Base-by-base conservation (phyloP, 805 yeast genomes). In the Metschnikowia gruessii region DNA sequence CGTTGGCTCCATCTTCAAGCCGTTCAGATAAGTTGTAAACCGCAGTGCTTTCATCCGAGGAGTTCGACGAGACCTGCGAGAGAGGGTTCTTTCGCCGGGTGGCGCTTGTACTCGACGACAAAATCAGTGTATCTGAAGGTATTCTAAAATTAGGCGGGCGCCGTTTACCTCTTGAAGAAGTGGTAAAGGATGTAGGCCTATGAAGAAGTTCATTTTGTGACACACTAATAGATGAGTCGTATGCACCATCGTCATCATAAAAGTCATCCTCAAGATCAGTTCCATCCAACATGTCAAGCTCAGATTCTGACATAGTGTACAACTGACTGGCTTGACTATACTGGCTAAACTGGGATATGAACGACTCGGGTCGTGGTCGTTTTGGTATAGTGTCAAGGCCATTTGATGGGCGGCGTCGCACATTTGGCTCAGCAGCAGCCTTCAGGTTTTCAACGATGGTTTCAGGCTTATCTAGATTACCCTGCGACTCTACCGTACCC, bases 241-340 rank as follows among this genome's bases (percentile, higher is more conserved):
- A 70, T 24, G 60, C 57, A 3, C 59, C 68, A 30, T 68, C 71
- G 37, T 68, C 71, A 32, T 66, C 71, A 38, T 53, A 54, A 39
- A 60, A 63, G 47, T 61, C 65, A 31, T 67, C 68, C 2, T 58
- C 74, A 63, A 63, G 60, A 10, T 69, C 75, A 2, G 74, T 65
- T 37, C 66, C 75, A 35, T 66, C 73, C 46, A 69, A 50, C 40
- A 63, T 60, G 29, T 71, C 75, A 34, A 69, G 53, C 43, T 72
- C 77, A 3, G 70, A 66, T 44, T 69, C 77, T 3, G 75, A 69
- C 56, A 70, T 68, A 15, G 72, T 64, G 8, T 73, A 70, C 49
- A 70, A 54, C 46, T 72, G 76, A 56, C 73, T 66, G 33, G 65
- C 49, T 40, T 71, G 75, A 51, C 73, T 66, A 24, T 65, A 50